Evolutionary conservation across 257 asterid genomes (phyloP).

Genomic region (Nicotiana knightiana): DNA sequence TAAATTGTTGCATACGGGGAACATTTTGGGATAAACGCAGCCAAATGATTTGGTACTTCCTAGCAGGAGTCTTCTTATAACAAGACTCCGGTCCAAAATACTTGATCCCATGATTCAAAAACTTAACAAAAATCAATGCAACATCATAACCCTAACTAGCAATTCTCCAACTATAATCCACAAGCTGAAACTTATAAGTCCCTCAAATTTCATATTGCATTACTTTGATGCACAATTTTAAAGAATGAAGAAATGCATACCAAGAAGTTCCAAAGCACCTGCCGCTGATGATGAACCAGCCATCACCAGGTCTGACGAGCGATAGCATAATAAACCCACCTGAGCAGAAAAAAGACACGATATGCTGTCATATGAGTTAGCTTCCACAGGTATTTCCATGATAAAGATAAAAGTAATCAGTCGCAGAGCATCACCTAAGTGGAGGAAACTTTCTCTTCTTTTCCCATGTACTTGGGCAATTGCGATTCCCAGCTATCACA

Average conservation of each 20-base stretch:
- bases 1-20: background rate
- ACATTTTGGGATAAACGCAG: background rate
- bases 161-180: background rate
- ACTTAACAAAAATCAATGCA: background rate
- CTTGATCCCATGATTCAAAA: background rate
- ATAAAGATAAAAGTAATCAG: slow-evolving; percentile 2
- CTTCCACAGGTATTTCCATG: background rate
- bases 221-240: background rate
- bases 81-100: background rate
- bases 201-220: background rate
- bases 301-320: background rate
- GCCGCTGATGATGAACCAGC: background rate
- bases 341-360: background rate
- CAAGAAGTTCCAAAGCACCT: background rate
- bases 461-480: background rate
- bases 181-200: background rate
- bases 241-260: background rate
- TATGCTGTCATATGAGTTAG: background rate
- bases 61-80: background rate
- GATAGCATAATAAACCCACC: background rate
- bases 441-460: background rate
- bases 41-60: background rate
- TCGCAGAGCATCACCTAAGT: background rate
- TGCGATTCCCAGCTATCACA: slow-evolving; percentile 3
- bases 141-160: background rate